Evolutionary conservation across 192 early-diverging fungal genomes (phyloP).

Genomic region (Umbelopsis sp.): DNA sequence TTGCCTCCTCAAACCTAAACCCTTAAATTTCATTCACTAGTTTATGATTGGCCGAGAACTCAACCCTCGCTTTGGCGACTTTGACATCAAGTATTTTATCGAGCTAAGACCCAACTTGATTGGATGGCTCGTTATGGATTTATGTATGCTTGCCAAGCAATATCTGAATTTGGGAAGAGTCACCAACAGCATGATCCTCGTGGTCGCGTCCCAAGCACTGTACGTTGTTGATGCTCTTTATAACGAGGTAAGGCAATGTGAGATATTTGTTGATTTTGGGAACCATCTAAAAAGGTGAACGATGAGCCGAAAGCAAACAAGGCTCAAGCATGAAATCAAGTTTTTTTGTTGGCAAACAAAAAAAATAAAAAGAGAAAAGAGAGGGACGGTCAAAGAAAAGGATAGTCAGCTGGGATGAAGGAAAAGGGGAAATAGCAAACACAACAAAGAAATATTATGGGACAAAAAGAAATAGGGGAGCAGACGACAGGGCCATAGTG

Average conservation of each 20-base stretch:
- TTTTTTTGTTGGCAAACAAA: too few relatives aligned
- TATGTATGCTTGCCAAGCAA: constrained; percentile 78
- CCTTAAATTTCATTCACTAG: constrained; percentile 29
- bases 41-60: constrained; percentile 96
- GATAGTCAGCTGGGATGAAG: too few relatives aligned
- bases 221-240: constrained; percentile 90
- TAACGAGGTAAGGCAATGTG: constrained; percentile 51
- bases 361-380: too few relatives aligned
- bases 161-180: constrained; percentile 64
- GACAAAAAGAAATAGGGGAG: too few relatives aligned
- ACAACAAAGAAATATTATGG: too few relatives aligned
- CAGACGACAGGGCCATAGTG: background rate
- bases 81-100: constrained; percentile 93
- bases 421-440: too few relatives aligned
- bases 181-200: constrained; percentile 81
- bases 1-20: background rate
- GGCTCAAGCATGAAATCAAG: too few relatives aligned
- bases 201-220: constrained; percentile 72
- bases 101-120: constrained; percentile 95
- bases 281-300: background rate
- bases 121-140: constrained; percentile 84
- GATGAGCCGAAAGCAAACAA: too few relatives aligned
- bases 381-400: too few relatives aligned
- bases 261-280: background rate
- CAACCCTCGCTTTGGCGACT: constrained; percentile 81